Base-by-base conservation (phyloP, 768 basidiomycete species). In the Russula earlei region DNA sequence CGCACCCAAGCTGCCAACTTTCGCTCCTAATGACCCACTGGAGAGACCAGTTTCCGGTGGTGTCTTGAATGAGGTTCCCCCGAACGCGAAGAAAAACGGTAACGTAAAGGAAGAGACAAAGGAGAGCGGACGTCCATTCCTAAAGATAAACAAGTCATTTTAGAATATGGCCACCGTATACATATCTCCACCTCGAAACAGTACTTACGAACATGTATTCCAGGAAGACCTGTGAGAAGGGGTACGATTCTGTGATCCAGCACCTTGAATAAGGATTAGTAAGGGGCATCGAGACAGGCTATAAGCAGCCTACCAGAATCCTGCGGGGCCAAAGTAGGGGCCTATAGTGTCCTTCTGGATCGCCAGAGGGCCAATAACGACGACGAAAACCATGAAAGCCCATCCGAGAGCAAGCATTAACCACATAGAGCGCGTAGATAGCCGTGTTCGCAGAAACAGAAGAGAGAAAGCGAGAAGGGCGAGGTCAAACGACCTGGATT, bases 151-250 rank as follows among this genome's bases (percentile, higher is more conserved):
- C n/a, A 29, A 52, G 19, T 19, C 27, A 52, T 15, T 33, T 22
- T 11, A 9, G 29, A 31, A 24, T 20, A n/a, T 33, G 40, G n/a
- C 17, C 20, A 51, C 19, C 19, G 4, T 9, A 22, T 27, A 17
- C 22, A 7, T 34, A 8, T 36, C 22, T 3, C 15, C n/a, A 36
- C 9, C 2, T 31, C 17, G 5, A 33, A 38, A 41, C n/a, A 10
- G 5, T 4, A 67, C 72, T 50, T 46, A 77, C 76, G 25, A 76
- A 69, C 61, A 76, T 69, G 60, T 77, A 78, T 62, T 77, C 76
- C 19, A 76, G 61, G 47, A 68, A 67, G 11, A 68, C 65, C 42
- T 73, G 74, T 44, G 70, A 71, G 15, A 49, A 27, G 2, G 73
- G 70, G 59, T 78, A 78, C 14, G 64, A 59, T 3, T 64, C 53